phyloP scores from a whole-genome alignment of 352 stramenopile species.

The Elongisporangium senticosum region DNA sequence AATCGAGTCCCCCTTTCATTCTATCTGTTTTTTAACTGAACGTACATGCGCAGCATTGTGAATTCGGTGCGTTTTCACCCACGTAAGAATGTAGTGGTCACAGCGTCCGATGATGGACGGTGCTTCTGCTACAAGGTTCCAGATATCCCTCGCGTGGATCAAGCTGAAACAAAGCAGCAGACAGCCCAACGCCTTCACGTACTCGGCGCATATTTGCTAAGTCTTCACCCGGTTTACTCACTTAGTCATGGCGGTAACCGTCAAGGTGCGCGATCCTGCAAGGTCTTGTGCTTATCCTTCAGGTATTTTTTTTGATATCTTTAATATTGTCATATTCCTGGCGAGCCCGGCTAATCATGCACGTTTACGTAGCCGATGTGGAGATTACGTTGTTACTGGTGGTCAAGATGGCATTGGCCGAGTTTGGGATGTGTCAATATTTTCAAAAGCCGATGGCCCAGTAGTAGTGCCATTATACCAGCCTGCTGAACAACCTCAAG shows the following conservation, averaged over 20 bases:
- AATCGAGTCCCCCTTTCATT: not conserved
- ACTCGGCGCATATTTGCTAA: constrained; percentile 74
- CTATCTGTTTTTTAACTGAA: not conserved
- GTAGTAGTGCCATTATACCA: constrained; percentile 46
- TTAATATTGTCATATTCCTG: not conserved
- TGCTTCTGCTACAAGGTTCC: constrained; percentile 90
- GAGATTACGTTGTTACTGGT: constrained; percentile 88
- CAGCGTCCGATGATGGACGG: constrained; percentile 87
- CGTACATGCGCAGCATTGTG: constrained; percentile 32
- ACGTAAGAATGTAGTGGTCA: constrained; percentile 84
- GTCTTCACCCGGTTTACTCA: constrained; percentile 70
- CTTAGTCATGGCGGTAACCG: constrained; percentile 53
- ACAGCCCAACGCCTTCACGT: constrained; percentile 68
- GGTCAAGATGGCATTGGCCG: constrained; percentile 91
- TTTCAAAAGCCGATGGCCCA: constrained; percentile 36
- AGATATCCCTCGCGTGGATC: constrained; percentile 43
- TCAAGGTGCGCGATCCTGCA: constrained; percentile 53
- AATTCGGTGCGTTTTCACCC: constrained; percentile 88
- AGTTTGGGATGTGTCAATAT: constrained; percentile 84
- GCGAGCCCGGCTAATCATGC: not conserved
- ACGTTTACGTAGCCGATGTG: constrained; percentile 54
- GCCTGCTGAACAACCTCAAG: constrained; percentile 32
- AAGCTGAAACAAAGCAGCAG: constrained; percentile 67
- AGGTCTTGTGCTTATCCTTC: constrained; percentile 69
- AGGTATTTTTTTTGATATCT: constrained; percentile 12